Conservation (phyloP, 148 eudicot species). For the Rhododendron ovatum region DNA sequence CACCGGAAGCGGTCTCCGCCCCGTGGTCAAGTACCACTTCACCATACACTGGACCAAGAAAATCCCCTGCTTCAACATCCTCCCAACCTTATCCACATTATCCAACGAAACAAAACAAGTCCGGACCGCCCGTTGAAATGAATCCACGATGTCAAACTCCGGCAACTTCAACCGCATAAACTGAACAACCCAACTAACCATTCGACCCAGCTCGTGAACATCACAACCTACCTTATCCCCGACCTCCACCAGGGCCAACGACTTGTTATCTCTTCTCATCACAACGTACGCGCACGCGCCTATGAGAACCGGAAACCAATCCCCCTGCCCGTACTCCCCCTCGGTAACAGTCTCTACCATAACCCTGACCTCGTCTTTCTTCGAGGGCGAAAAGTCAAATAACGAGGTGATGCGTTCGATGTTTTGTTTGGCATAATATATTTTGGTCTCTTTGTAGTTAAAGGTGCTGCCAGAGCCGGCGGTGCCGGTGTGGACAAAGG, state of each 20-base stretch:
- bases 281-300: constrained; percentile 78
- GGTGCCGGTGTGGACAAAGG: constrained; percentile 49
- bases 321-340: constrained; percentile 61
- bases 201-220: constrained; percentile 63
- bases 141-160: constrained; percentile 52
- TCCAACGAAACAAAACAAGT: constrained; percentile 32
- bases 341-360: constrained; percentile 50
- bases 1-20: constrained; percentile 71
- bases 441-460: constrained; percentile 44
- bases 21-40: constrained; percentile 82
- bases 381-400: constrained; percentile 21
- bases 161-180: constrained; percentile 55
- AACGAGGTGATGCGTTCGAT: constrained; percentile 36
- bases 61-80: constrained; percentile 70
- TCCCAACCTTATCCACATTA: constrained; percentile 27
- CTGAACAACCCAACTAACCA: constrained; percentile 63
- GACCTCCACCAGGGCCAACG: constrained; percentile 45
- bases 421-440: constrained; percentile 27
- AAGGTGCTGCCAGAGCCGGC: constrained; percentile 37
- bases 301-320: constrained; percentile 59
- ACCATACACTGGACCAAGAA: constrained; percentile 71
- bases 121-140: constrained; percentile 35
- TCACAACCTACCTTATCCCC: constrained; percentile 52
- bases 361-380: constrained; percentile 34
- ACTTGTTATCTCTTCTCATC: constrained; percentile 42